A percentile compares a stretch with the other conserved stretches of the same genome.
These are phyloP conservation scores for Nothophoma quercina DNA, from an alignment of 2,329 filamentous ascomycete genomes.

Conservation along the genomic window DNA sequence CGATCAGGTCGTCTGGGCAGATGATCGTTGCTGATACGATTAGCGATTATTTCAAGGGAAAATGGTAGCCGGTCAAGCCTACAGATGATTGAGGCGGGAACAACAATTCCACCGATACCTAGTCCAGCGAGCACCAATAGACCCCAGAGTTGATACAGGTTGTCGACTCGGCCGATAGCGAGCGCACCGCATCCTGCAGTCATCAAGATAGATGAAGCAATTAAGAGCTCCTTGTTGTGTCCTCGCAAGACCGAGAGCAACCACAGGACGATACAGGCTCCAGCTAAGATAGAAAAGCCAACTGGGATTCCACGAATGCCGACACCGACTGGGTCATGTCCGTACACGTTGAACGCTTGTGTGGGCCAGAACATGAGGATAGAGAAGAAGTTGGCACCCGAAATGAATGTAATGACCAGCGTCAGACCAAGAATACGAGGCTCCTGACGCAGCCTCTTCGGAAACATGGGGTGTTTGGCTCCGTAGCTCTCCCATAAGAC, in stretches of 20 bases:
- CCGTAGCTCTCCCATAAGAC: constrained; percentile 56
- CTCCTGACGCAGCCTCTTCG: constrained; percentile 38
- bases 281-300: constrained; percentile 68
- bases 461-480: constrained; percentile 54
- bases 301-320: constrained; percentile 70
- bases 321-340: constrained; percentile 68
- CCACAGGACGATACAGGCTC: constrained; percentile 67
- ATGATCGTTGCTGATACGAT: constrained; percentile 64
- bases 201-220: constrained; percentile 68
- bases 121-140: constrained; percentile 67
- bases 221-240: constrained; percentile 66
- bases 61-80: neutral
- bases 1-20: constrained; percentile 73
- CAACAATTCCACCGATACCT: constrained; percentile 72
- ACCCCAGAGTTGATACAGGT: constrained; percentile 63
- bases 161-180: constrained; percentile 60
- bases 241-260: constrained; percentile 66
- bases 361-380: constrained; percentile 47
- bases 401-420: constrained; percentile 44
- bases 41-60: neutral
- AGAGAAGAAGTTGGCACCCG: constrained; percentile 43
- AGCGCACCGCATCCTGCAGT: constrained; percentile 69
- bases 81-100: constrained; percentile 70
- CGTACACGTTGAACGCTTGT: constrained; percentile 44
- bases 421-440: constrained; percentile 38